Percentiles rank a stretch among this genome's conserved stretches.
Conservation (phyloP, 768 basidiomycete species). For the Pleurotus salmoneostramineus region DNA sequence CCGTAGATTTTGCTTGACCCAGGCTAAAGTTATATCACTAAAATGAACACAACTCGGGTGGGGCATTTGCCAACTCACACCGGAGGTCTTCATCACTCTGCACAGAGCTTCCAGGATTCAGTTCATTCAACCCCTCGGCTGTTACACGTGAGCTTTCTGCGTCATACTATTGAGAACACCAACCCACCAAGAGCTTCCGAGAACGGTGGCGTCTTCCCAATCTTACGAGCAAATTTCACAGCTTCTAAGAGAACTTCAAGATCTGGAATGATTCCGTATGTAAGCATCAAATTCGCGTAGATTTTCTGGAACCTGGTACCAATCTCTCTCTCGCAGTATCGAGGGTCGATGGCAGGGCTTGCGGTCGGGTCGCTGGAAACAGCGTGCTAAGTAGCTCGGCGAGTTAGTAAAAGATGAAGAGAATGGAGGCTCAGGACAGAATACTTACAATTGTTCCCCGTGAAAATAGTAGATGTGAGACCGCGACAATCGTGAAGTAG, state of each 20-base stretch:
- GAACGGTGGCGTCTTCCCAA: slow-evolving; percentile 14
- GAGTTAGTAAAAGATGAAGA: background rate
- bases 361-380: background rate
- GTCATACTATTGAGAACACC: background rate
- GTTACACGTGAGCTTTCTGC: background rate
- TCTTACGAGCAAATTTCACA: slow-evolving; percentile 15
- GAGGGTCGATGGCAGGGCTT: background rate
- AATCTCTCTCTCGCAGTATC: background rate
- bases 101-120: slow-evolving; percentile 1
- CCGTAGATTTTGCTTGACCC: background rate
- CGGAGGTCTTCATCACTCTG: slow-evolving; percentile 1
- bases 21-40: background rate
- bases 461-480: slow-evolving; percentile 29
- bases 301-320: background rate
- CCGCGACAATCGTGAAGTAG: slow-evolving; percentile 15
- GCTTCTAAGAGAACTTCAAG: slow-evolving; percentile 13
- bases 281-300: background rate
- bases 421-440: background rate
- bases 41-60: background rate
- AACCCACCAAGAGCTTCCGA: slow-evolving; percentile 15
- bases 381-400: background rate
- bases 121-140: background rate
- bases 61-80: background rate
- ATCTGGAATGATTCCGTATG: slow-evolving; percentile 8
- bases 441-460: slow-evolving; percentile 21